phyloP scores from a whole-genome alignment of 805 yeast genomes.

The Lipomyces sp. region DNA sequence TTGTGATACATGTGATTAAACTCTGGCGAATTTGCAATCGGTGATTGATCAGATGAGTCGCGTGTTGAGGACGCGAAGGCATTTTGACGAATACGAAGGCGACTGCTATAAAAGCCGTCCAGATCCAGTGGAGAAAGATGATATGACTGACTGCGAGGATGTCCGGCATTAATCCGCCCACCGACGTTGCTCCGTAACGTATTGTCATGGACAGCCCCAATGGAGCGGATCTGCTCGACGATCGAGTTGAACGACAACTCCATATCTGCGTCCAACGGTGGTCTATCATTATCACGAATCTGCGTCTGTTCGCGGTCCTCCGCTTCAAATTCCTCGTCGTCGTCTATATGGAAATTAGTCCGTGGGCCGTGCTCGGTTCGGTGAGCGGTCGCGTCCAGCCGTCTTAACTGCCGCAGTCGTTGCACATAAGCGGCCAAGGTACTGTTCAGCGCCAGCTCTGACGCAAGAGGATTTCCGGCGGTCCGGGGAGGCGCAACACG shows the following conservation, averaged over 20 bases:
- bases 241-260: constrained; percentile 18
- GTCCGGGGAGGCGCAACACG: neutral
- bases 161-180: neutral
- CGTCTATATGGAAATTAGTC: neutral
- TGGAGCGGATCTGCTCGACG: constrained; percentile 29
- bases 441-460: constrained; percentile 27
- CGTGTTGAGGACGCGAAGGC: constrained; percentile 16
- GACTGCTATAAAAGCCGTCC: constrained; percentile 31
- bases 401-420: constrained; percentile 40
- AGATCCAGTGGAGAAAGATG: constrained; percentile 30
- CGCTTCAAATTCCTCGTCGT: constrained; percentile 12
- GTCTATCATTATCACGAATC: neutral
- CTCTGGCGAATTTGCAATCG: neutral
- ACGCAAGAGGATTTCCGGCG: constrained; percentile 1
- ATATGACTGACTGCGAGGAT: constrained; percentile 6
- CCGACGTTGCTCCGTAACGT: constrained; percentile 10
- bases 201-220: constrained; percentile 24
- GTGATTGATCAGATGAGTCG: neutral
- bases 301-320: neutral
- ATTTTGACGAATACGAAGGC: constrained; percentile 27
- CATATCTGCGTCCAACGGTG: neutral
- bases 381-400: constrained; percentile 41
- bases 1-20: neutral
- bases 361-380: constrained; percentile 33
- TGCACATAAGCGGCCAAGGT: constrained; percentile 28